Evolutionary conservation across 306 rosid species (phyloP).

Genomic region (Sicyos baderoa): DNA sequence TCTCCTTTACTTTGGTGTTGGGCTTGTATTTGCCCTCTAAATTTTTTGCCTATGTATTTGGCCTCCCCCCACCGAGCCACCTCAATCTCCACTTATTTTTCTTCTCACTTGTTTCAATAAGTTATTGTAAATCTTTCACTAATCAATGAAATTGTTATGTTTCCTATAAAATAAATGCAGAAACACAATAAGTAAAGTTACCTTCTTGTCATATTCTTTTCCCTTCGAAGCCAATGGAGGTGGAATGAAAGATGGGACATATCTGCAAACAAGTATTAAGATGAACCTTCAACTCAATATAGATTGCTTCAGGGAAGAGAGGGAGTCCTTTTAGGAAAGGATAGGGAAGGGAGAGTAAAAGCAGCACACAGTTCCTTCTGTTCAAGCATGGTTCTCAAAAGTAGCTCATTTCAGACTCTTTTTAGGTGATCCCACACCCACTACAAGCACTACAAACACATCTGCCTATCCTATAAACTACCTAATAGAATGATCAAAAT

Average conservation of each 20-base stretch:
- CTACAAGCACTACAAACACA: neutral
- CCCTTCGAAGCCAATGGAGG: slow-evolving; percentile 94
- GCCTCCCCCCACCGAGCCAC: no score
- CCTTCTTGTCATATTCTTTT: slow-evolving; percentile 86
- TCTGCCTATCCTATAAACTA: neutral
- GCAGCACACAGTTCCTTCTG: neutral
- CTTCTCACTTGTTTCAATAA: no score
- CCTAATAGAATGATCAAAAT: slow-evolving; percentile 11
- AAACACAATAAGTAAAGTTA: slow-evolving; percentile 28
- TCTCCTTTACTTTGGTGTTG: no score
- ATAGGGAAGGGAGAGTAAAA: neutral
- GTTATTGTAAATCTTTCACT: no score
- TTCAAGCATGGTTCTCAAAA: neutral
- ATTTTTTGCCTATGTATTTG: no score
- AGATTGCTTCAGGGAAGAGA: slow-evolving; percentile 7
- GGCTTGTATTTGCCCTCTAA: no score
- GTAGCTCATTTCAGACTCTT: neutral
- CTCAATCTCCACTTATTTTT: no score
- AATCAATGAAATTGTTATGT: no score
- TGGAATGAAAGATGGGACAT: slow-evolving; percentile 94
- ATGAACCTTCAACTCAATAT: slow-evolving; percentile 33
- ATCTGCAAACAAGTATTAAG: slow-evolving; percentile 58
- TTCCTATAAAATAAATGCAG: neutral
- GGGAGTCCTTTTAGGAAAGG: neutral
- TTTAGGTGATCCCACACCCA: slow-evolving; percentile 15